A percentile compares a stretch with the other conserved stretches of the same genome.
Conservation (phyloP, 306 rosid genomes). For the Amphicarpaea edgeworthii region DNA sequence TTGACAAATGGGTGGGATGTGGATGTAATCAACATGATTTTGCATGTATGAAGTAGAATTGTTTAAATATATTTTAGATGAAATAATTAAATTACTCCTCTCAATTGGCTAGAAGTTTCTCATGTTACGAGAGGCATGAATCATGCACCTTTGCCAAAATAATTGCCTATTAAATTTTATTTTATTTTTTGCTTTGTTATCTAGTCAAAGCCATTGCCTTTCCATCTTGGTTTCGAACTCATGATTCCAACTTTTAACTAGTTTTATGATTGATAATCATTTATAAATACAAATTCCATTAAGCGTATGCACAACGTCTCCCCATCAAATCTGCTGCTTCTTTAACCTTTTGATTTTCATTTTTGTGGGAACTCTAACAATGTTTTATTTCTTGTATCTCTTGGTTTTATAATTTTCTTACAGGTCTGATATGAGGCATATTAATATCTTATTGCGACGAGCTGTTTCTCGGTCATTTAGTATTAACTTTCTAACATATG, state of each 20-base stretch:
- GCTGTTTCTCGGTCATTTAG: conserved; percentile 79
- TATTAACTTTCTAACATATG: conserved; percentile 91
- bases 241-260: conserved; percentile 23
- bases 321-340: conserved; percentile 15
- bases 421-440: conserved; percentile 80
- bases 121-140: conserved; percentile 17
- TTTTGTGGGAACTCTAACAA: conserved; percentile 10
- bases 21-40: conserved; percentile 9
- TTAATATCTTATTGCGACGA: conserved; percentile 71
- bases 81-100: conserved; percentile 32
- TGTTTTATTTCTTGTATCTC: conserved; percentile 25
- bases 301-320: conserved; percentile 6
- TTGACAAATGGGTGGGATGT: conserved; percentile 24
- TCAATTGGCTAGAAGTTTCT: conserved; percentile 33
- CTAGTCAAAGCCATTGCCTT: conserved; percentile 31
- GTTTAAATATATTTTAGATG: conserved; percentile 6
- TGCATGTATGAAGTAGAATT: not conserved
- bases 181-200: not conserved
- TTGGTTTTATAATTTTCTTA: conserved; percentile 40
- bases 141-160: not conserved
- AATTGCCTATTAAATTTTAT: not conserved
- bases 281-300: conserved; percentile 6
- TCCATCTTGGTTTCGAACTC: conserved; percentile 27
- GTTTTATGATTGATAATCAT: conserved; percentile 15
- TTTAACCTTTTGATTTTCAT: conserved; percentile 5